Percentiles rank a stretch among this genome's conserved stretches.
These are phyloP conservation scores for Xylaria intraflava DNA, from an alignment of 495 filamentous ascomycete genomes.

Conservation along the genomic window DNA sequence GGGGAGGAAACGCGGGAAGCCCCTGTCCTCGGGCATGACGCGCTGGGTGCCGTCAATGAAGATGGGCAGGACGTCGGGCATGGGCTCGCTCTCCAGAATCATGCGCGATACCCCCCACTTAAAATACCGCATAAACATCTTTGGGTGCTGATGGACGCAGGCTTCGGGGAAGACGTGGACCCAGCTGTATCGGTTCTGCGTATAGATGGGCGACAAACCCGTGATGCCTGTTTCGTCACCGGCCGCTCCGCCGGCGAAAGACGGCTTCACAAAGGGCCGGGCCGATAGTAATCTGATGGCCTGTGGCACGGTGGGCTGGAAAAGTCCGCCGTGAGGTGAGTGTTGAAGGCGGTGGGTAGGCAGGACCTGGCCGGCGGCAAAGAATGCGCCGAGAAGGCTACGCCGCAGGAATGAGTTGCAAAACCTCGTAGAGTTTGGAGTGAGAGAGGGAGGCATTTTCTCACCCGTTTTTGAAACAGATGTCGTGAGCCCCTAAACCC, in stretches of 20 bases:
- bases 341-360: constrained; percentile 78
- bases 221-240: constrained; percentile 31
- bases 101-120: constrained; percentile 91
- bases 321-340: constrained; percentile 68
- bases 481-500: constrained; percentile 85
- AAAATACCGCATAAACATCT: constrained; percentile 84
- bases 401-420: not conserved
- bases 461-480: constrained; percentile 73
- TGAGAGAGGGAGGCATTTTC: constrained; percentile 1
- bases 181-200: constrained; percentile 60
- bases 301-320: constrained; percentile 83
- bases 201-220: constrained; percentile 48
- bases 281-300: constrained; percentile 76
- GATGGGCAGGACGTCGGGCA: constrained; percentile 83
- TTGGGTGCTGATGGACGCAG: constrained; percentile 78
- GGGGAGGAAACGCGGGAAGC: constrained; percentile 76
- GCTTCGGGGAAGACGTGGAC: constrained; percentile 96
- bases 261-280: constrained; percentile 26
- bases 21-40: constrained; percentile 74
- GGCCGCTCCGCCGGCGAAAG: not conserved
- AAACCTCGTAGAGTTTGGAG: not conserved
- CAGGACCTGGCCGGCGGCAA: constrained; percentile 78
- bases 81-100: constrained; percentile 77
- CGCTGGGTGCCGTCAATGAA: constrained; percentile 84
- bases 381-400: constrained; percentile 60